These are phyloP conservation scores for Auricularia cornea DNA, from an alignment of 768 basidiomycete genomes.

Conservation along the genomic window DNA sequence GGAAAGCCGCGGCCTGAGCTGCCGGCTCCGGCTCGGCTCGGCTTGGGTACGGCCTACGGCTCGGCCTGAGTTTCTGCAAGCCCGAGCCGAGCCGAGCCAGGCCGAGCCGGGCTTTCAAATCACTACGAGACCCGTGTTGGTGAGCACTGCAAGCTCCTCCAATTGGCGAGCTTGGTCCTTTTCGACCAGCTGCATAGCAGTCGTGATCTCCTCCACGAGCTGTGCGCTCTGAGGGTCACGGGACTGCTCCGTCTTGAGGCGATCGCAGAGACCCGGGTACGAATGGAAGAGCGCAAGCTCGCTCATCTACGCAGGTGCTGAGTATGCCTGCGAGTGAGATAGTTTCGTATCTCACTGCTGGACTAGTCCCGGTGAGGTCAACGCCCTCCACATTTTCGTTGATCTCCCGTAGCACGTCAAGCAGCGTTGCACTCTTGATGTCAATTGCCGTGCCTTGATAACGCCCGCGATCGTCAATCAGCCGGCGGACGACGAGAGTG, in stretches of 20 bases:
- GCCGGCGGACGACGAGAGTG: constrained; percentile 6
- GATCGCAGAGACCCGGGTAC: constrained; percentile 6
- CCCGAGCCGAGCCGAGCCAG: no score
- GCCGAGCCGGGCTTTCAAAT: no score
- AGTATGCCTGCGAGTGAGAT: constrained; percentile 6
- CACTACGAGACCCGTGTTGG: constrained; percentile 15
- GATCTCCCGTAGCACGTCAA: constrained; percentile 14
- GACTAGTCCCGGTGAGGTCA: constrained; percentile 1
- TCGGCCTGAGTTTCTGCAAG: no score
- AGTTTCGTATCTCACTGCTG: constrained; percentile 1
- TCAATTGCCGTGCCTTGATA: constrained; percentile 13
- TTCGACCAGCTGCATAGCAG: constrained; percentile 13
- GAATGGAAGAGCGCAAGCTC: constrained; percentile 12
- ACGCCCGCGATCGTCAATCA: neutral
- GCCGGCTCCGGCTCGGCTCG: no score
- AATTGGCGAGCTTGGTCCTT: constrained; percentile 11
- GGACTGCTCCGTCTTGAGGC: constrained; percentile 11
- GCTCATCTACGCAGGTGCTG: neutral
- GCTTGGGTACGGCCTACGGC: no score
- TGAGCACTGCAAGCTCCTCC: constrained; percentile 9
- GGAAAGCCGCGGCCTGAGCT: no score
- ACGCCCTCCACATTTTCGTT: constrained; percentile 8
- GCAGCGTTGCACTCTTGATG: constrained; percentile 13
- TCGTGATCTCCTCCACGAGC: constrained; percentile 12
- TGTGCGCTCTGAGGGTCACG: constrained; percentile 8